These are phyloP conservation scores for Aureobasidium lini DNA, from an alignment of 2,329 filamentous ascomycete genomes.

Conservation along the genomic window DNA sequence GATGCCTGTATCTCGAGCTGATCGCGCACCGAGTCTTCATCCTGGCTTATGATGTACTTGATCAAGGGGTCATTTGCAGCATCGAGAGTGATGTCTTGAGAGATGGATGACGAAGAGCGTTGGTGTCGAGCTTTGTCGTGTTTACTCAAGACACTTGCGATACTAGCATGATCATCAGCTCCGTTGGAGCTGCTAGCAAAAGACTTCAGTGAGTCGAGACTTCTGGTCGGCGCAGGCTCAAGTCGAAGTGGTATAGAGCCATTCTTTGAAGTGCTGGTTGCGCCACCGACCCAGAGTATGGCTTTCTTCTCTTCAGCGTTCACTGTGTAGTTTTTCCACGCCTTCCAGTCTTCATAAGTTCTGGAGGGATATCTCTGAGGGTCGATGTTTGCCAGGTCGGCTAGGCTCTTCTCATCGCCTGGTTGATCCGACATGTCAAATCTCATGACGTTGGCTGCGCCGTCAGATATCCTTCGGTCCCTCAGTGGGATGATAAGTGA, in stretches of 20 bases:
- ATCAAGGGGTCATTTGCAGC: background rate
- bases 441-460: conserved; percentile 17
- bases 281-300: background rate
- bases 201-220: background rate
- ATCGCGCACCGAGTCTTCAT: background rate
- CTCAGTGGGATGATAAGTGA: background rate
- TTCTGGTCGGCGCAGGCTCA: too few relatives aligned
- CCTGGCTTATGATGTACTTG: background rate
- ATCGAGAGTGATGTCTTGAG: background rate
- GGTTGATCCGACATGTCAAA: conserved; percentile 17
- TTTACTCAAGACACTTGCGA: background rate
- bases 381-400: background rate
- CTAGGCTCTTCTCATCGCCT: conserved; percentile 18
- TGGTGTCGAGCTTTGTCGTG: background rate
- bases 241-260: background rate
- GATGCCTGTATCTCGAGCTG: background rate
- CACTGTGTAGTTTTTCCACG: background rate
- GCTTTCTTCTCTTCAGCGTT: background rate
- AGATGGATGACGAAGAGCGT: background rate
- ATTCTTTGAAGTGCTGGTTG: background rate
- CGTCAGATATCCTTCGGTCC: background rate
- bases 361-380: conserved; percentile 26
- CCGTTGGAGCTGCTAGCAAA: background rate
- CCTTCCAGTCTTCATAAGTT: conserved; percentile 22
- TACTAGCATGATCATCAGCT: background rate